Evolutionary conservation across 352 stramenopile genomes (phyloP).

Genomic region (Phytophthora aleatoria): DNA sequence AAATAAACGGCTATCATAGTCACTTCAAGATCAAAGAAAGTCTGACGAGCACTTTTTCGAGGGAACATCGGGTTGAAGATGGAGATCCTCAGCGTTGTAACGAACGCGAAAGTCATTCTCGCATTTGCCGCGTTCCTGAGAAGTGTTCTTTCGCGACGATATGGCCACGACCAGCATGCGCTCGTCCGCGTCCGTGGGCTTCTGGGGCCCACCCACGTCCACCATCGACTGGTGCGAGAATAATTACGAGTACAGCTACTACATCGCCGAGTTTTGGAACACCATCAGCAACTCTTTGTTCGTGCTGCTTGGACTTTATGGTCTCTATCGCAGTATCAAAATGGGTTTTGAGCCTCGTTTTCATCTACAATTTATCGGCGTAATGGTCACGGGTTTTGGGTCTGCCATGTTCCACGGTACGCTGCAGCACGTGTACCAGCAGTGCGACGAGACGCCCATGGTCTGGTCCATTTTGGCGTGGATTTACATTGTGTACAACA

Average conservation of each 20-base stretch:
- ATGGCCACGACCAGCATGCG: constrained; percentile 14
- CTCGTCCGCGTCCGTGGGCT: constrained; percentile 33
- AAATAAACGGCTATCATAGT: neutral
- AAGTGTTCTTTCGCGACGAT: neutral
- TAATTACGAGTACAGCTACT: constrained; percentile 83
- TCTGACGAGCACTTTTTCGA: constrained; percentile 3
- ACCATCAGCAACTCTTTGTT: constrained; percentile 85
- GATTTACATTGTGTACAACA: constrained; percentile 87
- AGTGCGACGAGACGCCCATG: constrained; percentile 88
- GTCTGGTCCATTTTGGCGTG: constrained; percentile 82
- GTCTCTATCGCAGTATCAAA: constrained; percentile 61
- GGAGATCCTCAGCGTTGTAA: constrained; percentile 5
- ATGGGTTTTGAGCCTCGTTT: constrained; percentile 81
- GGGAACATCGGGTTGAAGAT: constrained; percentile 7
- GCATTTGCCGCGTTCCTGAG: neutral
- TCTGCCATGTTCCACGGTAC: constrained; percentile 89
- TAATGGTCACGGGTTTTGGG: constrained; percentile 83
- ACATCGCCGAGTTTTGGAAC: constrained; percentile 91
- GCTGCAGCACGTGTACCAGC: constrained; percentile 82
- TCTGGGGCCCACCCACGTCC: constrained; percentile 74
- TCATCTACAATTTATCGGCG: constrained; percentile 69
- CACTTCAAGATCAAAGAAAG: neutral
- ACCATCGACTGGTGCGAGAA: constrained; percentile 89
- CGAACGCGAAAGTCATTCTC: constrained; percentile 4
- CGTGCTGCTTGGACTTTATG: constrained; percentile 75